Evolutionary conservation across 192 early-diverging fungal genomes (phyloP).

Genomic region (Ambispora gerdemannii): DNA sequence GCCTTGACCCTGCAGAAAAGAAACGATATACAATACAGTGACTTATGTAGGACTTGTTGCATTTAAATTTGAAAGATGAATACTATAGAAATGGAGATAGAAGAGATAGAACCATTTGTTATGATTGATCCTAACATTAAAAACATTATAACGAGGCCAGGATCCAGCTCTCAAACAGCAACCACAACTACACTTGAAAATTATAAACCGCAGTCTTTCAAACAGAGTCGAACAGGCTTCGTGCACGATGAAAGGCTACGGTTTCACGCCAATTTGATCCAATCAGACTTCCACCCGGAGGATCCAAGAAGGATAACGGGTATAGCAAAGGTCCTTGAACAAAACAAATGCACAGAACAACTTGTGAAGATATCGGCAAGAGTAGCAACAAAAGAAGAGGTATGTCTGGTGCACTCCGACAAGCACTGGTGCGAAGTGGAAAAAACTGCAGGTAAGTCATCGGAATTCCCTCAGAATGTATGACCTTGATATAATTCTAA

Average conservation of each 20-base stretch:
- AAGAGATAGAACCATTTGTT: too few species aligned
- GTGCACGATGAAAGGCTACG: conserved; percentile 61
- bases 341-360: conserved; percentile 45
- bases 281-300: conserved; percentile 69
- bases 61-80: too few species aligned
- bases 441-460: conserved; percentile 43
- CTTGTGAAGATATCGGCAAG: conserved; percentile 45
- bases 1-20: too few species aligned
- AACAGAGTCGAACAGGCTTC: conserved; percentile 41
- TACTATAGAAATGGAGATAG: too few species aligned
- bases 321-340: conserved; percentile 56
- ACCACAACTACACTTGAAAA: too few species aligned
- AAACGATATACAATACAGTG: too few species aligned
- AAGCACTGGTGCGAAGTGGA: conserved; percentile 45
- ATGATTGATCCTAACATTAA: too few species aligned
- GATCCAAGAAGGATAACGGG: conserved; percentile 70
- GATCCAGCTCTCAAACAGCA: too few species aligned
- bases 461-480: not conserved
- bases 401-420: conserved; percentile 52
- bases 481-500: not conserved
- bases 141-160: too few species aligned
- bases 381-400: conserved; percentile 50
- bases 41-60: too few species aligned
- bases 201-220: not conserved
- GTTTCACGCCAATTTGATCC: conserved; percentile 58